Evolutionary conservation across 2,329 filamentous ascomycete genomes (phyloP), one percentile per base, ranked within the genome.

Genomic region (Sporothrix variecibatus): DNA sequence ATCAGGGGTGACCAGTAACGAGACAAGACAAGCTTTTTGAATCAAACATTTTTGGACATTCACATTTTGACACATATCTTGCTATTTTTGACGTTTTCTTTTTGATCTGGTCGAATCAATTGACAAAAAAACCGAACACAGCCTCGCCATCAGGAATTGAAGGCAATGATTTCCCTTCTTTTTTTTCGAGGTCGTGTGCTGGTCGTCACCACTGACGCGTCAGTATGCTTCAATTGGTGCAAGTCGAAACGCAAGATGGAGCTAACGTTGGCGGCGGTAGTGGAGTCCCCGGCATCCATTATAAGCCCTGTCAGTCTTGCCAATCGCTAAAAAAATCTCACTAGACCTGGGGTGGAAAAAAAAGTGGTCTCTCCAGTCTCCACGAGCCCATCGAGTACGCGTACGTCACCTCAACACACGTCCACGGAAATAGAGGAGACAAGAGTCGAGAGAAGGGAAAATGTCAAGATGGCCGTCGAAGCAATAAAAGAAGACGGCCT

Each of bases 181-280:
- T 43, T 40, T 38, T 20, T 6, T 64, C 51, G 23, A 56, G 20
- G 51, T 56, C 7, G 56, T 20, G 28, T 34, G 28, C 26, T 34
- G 56, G 56, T 60, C 56, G 56, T 60, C 56, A 60, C 28, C 56
- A 60, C 26, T 60, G 56, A 60, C 56, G 56, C 56, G 56, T 60
- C 56, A 60, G 28, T 34, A 9, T 60, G 26, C 11, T 34, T 34
- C 8, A 60, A 60, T 60, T 34, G 26, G 28, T 34, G 26, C 56
- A 34, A 34, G 28, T 60, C 56, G n/a, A 56, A 28, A 56, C 51
- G 51, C 51, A 60, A 28, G 15, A 17, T 20, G 43, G 43, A 60
- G 56, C 56, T 60, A 60, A 34, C 56, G 56, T 20, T 60, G 56
- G 56, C 56, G 56, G 56, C 28, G 28, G 23, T 28, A 60, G 56